Base-by-base conservation (phyloP, 2,329 filamentous ascomycete species). In the Alternaria sp. region DNA sequence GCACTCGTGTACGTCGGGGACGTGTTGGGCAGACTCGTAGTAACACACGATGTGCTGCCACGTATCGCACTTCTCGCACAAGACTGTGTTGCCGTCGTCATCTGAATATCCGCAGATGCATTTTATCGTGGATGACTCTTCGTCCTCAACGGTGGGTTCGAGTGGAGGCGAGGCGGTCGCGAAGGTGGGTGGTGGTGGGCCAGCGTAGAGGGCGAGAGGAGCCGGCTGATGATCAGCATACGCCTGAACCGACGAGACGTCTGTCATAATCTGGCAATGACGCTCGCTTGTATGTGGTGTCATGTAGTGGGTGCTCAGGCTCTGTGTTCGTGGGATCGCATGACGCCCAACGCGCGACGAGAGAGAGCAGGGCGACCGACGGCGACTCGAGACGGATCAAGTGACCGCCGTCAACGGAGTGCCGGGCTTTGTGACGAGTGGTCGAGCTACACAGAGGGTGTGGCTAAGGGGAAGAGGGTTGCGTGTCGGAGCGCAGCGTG, bases 1-100 rank as follows among this genome's bases (percentile, higher is more conserved):
- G 83, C 96, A 99, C 59, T 90, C 93, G 83, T 99, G 95, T 60
- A 92, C 85, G 74, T 84, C 90, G 81, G 79, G 94, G 82, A 82
- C 91, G 86, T 85, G 92, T 85, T 79, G 89, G 61, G 80, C 87
- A 77, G 88, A 87, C 72, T 93, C 92, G 79, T 98, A 98, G 82
- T 97, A 98, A 82, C 96, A 99, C 78, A 93, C 90, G 74, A 97
- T 97, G 81, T 99, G 96, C 82, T 99, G 96, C 96, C 96, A 99
- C 53, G 93, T 96, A 79, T 97, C 92, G 85, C 96, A 99, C 62
- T 86, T 88, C 79, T 98, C 96, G 85, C 96, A 99, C 81, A 94
- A 93, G 66, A 99, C 96, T 63, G 96, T 99, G 81, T 93, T 95
- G 81, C 96, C 96, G 85, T 99, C 96, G 85, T 99, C 96, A 84